phyloP scores from a whole-genome alignment of 225 moss, liverwort and hornwort genomes.

The Marchantia polymorpha region DNA sequence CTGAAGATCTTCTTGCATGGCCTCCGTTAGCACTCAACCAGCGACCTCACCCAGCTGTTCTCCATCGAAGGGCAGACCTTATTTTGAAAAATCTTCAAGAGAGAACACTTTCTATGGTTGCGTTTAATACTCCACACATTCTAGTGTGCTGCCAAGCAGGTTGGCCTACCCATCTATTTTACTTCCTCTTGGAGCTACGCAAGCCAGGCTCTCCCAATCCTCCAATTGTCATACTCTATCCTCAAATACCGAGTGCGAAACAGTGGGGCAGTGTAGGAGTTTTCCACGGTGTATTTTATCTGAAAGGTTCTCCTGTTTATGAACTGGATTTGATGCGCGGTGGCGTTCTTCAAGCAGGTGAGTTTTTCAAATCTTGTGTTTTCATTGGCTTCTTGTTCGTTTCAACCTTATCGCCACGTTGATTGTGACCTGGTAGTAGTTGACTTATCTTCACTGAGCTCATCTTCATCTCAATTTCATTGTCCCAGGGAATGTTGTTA shows the following conservation, averaged over 20 bases:
- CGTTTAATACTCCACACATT: constrained; percentile 59
- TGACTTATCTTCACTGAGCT: background rate
- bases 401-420: background rate
- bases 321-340: constrained; percentile 94
- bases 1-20: constrained; percentile 67
- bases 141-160: constrained; percentile 76
- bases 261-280: constrained; percentile 86
- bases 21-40: constrained; percentile 60
- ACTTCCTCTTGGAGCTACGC: constrained; percentile 68
- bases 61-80: constrained; percentile 49
- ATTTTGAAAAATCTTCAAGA: constrained; percentile 59
- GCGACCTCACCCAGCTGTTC: constrained; percentile 75
- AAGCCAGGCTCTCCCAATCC: constrained; percentile 33
- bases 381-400: background rate
- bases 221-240: constrained; percentile 77
- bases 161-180: constrained; percentile 84
- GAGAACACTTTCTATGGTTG: constrained; percentile 65
- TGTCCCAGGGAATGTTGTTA: constrained; percentile 58
- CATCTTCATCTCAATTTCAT: background rate
- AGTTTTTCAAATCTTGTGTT: background rate
- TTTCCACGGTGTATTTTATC: constrained; percentile 63
- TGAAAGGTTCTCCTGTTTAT: constrained; percentile 83
- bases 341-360: constrained; percentile 82
- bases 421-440: background rate
- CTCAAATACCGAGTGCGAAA: constrained; percentile 44